A percentile compares a stretch with the other conserved stretches of the same genome.
phyloP scores from a whole-genome alignment of 768 basidiomycete species.

The Mycena chlorophos region DNA sequence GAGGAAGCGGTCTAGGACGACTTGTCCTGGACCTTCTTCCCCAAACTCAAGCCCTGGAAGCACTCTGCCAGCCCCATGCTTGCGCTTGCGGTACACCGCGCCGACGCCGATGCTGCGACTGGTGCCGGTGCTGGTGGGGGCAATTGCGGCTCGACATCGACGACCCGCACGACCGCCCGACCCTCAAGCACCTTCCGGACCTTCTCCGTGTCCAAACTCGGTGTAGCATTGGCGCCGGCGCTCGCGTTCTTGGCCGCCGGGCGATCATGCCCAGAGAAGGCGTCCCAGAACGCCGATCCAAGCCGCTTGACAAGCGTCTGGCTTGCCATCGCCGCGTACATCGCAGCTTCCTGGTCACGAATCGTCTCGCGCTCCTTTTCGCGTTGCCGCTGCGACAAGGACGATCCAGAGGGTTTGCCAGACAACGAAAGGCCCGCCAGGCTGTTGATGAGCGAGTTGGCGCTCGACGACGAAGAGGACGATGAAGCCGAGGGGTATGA shows the following conservation, averaged over 20 bases:
- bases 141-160: constrained; percentile 60
- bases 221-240: constrained; percentile 5
- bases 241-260: constrained; percentile 27
- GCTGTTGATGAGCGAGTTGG: constrained; percentile 8
- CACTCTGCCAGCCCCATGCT: constrained; percentile 48
- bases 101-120: constrained; percentile 13
- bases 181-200: constrained; percentile 81
- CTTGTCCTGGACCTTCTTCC: too few relatives aligned
- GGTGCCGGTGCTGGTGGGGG: neutral
- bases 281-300: constrained; percentile 83
- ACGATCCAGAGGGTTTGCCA: constrained; percentile 44
- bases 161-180: constrained; percentile 74
- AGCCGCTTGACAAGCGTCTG: constrained; percentile 75
- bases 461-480: constrained; percentile 34
- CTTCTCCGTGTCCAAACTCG: constrained; percentile 71
- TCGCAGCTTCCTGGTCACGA: constrained; percentile 46
- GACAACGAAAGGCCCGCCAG: constrained; percentile 34
- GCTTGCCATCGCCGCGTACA: constrained; percentile 73
- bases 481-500: constrained; percentile 23
- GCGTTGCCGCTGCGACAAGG: constrained; percentile 18
- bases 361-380: constrained; percentile 28
- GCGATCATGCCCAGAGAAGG: constrained; percentile 61
- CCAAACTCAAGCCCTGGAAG: constrained; percentile 47
- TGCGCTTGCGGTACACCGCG: constrained; percentile 24
- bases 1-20: too few relatives aligned